phyloP scores from a whole-genome alignment of 2,329 filamentous ascomycete genomes.

The Rhexocercosporidium sp. region DNA sequence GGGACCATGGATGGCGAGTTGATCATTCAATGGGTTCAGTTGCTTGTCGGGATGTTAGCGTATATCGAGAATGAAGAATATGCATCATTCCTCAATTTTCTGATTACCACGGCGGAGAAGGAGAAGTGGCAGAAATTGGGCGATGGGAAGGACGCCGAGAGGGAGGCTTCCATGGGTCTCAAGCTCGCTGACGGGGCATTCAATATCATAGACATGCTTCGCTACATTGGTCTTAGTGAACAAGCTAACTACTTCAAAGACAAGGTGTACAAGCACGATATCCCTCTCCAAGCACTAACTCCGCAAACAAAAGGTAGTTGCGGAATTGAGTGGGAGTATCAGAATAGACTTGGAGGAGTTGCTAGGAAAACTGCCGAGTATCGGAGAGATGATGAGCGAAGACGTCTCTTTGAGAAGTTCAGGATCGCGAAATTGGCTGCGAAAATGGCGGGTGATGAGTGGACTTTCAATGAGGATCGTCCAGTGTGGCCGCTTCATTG shows the following conservation, averaged over 20 bases:
- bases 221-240: background rate
- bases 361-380: background rate
- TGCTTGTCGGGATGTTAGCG: constrained; percentile 25
- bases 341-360: background rate
- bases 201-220: constrained; percentile 14
- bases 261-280: background rate
- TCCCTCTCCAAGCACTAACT: background rate
- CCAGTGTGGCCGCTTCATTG: background rate
- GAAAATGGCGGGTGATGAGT: background rate
- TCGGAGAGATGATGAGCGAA: background rate
- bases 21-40: constrained; percentile 30
- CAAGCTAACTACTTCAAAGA: background rate
- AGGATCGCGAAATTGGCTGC: background rate
- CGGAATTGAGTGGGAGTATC: background rate
- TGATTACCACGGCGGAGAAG: background rate
- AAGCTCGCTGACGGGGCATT: constrained; percentile 12
- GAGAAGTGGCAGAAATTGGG: constrained; percentile 14
- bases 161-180: constrained; percentile 1
- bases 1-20: constrained; percentile 28
- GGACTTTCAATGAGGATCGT: background rate
- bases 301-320: background rate
- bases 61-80: constrained; percentile 3
- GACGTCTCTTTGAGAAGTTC: background rate
- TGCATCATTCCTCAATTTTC: background rate
- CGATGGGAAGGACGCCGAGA: background rate